Evolutionary conservation across 2,329 filamentous ascomycete species (phyloP), one percentile per base, ranked within the genome.

Genomic region (Penicillium sp.): DNA sequence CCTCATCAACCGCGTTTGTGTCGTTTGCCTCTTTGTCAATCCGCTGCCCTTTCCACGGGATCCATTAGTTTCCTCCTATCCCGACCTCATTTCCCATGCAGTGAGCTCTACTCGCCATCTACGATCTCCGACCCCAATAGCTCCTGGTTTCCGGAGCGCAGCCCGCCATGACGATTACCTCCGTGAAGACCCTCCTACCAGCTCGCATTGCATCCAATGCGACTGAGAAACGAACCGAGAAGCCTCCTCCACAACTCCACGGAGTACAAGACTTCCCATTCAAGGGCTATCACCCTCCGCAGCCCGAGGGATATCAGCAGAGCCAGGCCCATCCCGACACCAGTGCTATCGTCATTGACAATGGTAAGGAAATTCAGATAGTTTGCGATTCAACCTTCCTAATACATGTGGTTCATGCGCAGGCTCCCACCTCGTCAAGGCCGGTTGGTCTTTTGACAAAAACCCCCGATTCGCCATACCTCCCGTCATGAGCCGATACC

Each of bases 301-400:
- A 85, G 66, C 77, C 81, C 9, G 87, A 93, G 68, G 90, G 89
- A 47, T 92, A 89, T 70, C 82, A 84, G 67, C 81, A 83, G 65
- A 92, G 90, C 59, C 81, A 84, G 50, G 77, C 84, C 55, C 77
- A 82, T 21, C 74, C 81, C 16, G 82, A 79, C 57, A 78, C 79
- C 45, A 89, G 87, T 50, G 91, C 92, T 50, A 97, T 99, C 69
- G 90, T 99, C 61, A 97, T 99, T 71, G 94, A 99, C 79, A 97
- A 97, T 88, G 94, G 92, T 95, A 78, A 45, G 54, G 8, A n/a
- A 27, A 7, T 47, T 11, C n/a, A 39, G 16, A 21, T 21, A 27
- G 64, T 54, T 45, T 25, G 5, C 9, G n/a, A 36, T 27, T 23
- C 27, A 21, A 38, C 16, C n/a, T 29, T 61, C 16, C 65, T 50